Percentiles rank a stretch among this genome's conserved stretches.
phyloP scores from a whole-genome alignment of 2,329 filamentous ascomycete genomes.

The Diaporthe australafricana region DNA sequence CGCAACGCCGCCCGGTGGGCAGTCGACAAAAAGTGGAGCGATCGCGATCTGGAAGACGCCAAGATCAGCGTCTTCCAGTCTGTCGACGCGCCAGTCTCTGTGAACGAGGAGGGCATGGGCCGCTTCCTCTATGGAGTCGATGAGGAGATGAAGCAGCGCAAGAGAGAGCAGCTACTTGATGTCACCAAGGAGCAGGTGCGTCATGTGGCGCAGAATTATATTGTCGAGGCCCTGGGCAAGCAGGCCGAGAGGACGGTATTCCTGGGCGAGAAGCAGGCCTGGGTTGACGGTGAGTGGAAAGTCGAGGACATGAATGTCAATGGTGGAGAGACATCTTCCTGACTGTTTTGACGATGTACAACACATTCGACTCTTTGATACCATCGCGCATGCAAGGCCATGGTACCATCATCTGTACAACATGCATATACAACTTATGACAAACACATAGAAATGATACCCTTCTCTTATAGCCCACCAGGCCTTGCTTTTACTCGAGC shows the following conservation, averaged over 20 bases:
- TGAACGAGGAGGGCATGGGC: constrained; percentile 88
- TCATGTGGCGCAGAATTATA: constrained; percentile 82
- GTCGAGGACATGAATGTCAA: constrained; percentile 79
- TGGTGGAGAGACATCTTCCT: constrained; percentile 47
- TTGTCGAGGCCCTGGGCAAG: constrained; percentile 75
- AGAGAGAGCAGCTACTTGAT: constrained; percentile 87
- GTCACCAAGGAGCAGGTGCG: constrained; percentile 85
- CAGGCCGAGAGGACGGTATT: constrained; percentile 75
- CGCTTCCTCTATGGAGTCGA: constrained; percentile 88
- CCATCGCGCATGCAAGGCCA: neutral
- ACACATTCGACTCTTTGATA: neutral
- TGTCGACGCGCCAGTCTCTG: constrained; percentile 87
- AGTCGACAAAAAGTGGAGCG: constrained; percentile 81
- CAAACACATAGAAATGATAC: constrained; percentile 38
- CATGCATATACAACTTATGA: constrained; percentile 23
- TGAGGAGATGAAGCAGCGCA: constrained; percentile 87
- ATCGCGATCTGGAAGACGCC: constrained; percentile 91
- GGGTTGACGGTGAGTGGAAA: constrained; percentile 80
- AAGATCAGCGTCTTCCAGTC: constrained; percentile 95
- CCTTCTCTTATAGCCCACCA: constrained; percentile 32
- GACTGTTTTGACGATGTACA: constrained; percentile 2
- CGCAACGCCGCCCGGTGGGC: constrained; percentile 85
- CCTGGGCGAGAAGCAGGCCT: constrained; percentile 85
- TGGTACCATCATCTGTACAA: constrained; percentile 12
- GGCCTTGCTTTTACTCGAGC: neutral